phyloP scores from a whole-genome alignment of 176 grass and related monocot genomes.

The Raddia guianensis region DNA sequence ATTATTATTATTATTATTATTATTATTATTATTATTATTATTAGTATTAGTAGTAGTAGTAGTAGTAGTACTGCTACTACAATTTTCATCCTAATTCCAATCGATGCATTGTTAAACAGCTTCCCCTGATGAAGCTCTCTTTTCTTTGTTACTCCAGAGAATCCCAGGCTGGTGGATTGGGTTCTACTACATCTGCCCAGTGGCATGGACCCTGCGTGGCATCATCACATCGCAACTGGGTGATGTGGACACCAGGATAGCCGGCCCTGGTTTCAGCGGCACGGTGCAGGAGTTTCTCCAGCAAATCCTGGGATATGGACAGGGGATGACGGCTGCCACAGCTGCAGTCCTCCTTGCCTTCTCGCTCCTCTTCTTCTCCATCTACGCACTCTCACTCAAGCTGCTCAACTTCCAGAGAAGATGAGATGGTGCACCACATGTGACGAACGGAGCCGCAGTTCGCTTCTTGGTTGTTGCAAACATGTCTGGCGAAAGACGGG shows the following conservation, averaged over 20 bases:
- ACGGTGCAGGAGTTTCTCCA: slow-evolving; percentile 63
- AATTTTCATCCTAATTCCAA: neutral
- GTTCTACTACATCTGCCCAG: slow-evolving; percentile 83
- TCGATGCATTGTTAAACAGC: neutral
- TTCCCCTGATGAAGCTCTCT: neutral
- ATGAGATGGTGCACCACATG: neutral
- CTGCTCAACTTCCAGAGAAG: slow-evolving; percentile 66
- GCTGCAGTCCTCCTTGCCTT: slow-evolving; percentile 51
- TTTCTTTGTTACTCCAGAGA: slow-evolving; percentile 45
- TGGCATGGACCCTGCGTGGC: slow-evolving; percentile 71
- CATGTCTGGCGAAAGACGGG: too few species aligned
- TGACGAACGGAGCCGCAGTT: too few species aligned
- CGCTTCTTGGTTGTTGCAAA: too few species aligned
- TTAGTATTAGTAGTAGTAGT: too few species aligned
- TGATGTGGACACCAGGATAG: slow-evolving; percentile 59
- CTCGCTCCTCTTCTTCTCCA: slow-evolving; percentile 54
- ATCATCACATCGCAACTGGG: slow-evolving; percentile 74
- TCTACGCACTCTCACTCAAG: slow-evolving; percentile 62
- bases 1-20: neutral
- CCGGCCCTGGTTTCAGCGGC: slow-evolving; percentile 62
- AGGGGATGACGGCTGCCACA: slow-evolving; percentile 51
- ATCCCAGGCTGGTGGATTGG: slow-evolving; percentile 79
- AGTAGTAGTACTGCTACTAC: too few species aligned
- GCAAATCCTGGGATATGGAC: slow-evolving; percentile 45
- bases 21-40: neutral